Conservation (phyloP, 202 grass and related monocot species). For the Setaria italica region DNA sequence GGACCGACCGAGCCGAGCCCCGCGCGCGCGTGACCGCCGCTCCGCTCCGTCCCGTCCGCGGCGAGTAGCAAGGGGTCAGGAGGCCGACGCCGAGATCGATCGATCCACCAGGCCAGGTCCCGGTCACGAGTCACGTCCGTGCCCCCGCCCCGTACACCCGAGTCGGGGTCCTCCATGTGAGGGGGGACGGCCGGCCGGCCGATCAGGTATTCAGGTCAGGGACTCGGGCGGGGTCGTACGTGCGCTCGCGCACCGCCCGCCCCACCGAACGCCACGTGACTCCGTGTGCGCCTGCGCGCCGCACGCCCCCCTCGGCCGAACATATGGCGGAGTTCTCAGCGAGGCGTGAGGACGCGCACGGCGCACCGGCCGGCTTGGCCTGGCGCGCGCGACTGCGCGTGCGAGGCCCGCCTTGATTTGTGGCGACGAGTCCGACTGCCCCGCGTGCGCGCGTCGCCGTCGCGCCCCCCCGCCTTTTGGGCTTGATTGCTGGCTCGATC, state of each 20-base stretch:
- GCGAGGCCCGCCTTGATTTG: constrained; percentile 15
- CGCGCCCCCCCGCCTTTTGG: not conserved
- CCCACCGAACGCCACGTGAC: constrained; percentile 23
- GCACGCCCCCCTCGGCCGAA: not conserved
- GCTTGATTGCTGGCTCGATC: not conserved
- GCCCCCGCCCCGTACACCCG: constrained; percentile 13
- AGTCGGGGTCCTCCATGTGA: constrained; percentile 27
- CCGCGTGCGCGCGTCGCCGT: constrained; percentile 6
- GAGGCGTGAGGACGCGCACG: not conserved
- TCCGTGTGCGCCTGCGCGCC: not conserved
- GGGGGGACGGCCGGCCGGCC: not conserved
- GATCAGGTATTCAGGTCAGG: not conserved
- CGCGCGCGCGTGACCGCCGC: not conserved
- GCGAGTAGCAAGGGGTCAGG: not conserved
- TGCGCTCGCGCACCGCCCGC: not conserved
- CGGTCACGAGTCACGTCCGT: constrained; percentile 21
- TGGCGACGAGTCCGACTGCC: not conserved
- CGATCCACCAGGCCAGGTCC: not conserved
- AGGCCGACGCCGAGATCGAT: not conserved
- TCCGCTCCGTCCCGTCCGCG: not conserved
- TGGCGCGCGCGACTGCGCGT: not conserved
- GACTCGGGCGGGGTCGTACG: too few species aligned
- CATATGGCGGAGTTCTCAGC: constrained; percentile 1
- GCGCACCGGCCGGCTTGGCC: not conserved
- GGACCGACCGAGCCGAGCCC: not conserved